Percentiles rank a stretch among this genome's conserved stretches.
phyloP scores from a whole-genome alignment of 495 filamentous ascomycete genomes.

The Elaphomyces granulatus region DNA sequence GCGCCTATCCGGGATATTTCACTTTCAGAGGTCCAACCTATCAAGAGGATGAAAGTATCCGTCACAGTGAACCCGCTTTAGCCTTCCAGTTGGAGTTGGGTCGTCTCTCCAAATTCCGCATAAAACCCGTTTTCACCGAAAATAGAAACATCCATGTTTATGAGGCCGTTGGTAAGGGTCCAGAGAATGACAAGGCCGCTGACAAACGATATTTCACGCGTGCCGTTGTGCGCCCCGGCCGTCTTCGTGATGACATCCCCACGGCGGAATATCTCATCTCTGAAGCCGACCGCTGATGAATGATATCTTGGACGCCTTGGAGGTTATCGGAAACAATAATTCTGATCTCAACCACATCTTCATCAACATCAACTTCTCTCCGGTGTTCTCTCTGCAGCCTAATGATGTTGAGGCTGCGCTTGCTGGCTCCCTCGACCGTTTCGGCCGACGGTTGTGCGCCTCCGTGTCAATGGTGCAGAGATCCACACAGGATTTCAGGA shows the following conservation, averaged over 20 bases:
- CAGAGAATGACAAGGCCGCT: conserved; percentile 54
- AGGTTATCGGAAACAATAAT: conserved; percentile 98
- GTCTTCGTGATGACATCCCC: conserved; percentile 90
- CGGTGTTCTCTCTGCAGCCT: conserved; percentile 83
- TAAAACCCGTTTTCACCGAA: conserved; percentile 96
- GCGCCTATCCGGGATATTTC: conserved; percentile 92
- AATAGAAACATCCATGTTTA: conserved; percentile 99
- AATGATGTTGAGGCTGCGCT: conserved; percentile 87
- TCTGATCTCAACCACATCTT: conserved; percentile 99
- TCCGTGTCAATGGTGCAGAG: conserved; percentile 93
- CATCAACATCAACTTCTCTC: conserved; percentile 97
- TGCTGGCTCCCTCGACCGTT: conserved; percentile 88
- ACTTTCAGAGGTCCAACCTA: conserved; percentile 91
- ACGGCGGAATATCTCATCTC: conserved; percentile 96
- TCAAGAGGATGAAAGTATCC: conserved; percentile 84
- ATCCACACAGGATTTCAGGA: too few species aligned
- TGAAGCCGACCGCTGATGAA: conserved; percentile 94
- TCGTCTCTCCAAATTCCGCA: conserved; percentile 88
- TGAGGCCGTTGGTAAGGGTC: conserved; percentile 84
- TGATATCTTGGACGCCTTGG: conserved; percentile 92
- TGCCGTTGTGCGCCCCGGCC: conserved; percentile 80
- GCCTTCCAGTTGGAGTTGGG: conserved; percentile 96
- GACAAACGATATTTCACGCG: conserved; percentile 94
- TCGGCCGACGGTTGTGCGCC: conserved; percentile 87
- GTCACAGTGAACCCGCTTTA: conserved; percentile 89